Conservation (phyloP, 2,329 filamentous ascomycete species). For the Fulvia fulva region DNA sequence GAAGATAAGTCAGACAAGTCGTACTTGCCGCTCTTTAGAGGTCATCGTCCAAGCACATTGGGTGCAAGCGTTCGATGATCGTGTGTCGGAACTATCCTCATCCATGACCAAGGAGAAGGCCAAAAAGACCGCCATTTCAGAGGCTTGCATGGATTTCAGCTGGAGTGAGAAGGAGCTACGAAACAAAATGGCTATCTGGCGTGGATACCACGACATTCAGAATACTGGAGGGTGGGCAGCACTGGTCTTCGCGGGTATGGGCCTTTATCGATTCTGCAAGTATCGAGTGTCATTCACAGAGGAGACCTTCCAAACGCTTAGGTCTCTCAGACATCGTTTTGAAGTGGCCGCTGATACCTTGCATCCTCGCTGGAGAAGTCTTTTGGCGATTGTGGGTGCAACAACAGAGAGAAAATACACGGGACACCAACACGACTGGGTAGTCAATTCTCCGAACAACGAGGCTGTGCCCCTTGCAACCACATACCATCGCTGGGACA, state of each 20-base stretch:
- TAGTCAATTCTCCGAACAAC: conserved; percentile 41
- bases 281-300: conserved; percentile 53
- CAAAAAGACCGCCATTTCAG: conserved; percentile 50
- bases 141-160: conserved; percentile 52
- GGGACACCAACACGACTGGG: conserved; percentile 53
- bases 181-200: conserved; percentile 53
- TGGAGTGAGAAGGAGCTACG: conserved; percentile 57
- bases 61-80: conserved; percentile 53
- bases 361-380: conserved; percentile 45
- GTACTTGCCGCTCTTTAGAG: conserved; percentile 54
- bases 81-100: conserved; percentile 41
- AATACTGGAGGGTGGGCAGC: conserved; percentile 54
- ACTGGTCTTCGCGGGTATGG: conserved; percentile 55
- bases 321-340: conserved; percentile 44
- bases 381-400: conserved; percentile 47
- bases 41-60: conserved; percentile 57
- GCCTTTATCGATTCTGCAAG: conserved; percentile 59
- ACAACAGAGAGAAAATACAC: conserved; percentile 39
- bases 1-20: conserved; percentile 48
- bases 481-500: conserved; percentile 48
- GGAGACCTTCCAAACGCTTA: conserved; percentile 48
- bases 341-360: conserved; percentile 32
- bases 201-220: conserved; percentile 57
- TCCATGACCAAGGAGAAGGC: conserved; percentile 38
- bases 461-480: conserved; percentile 43